phyloP scores from a whole-genome alignment of 2,329 filamentous ascomycete genomes.

The Pseudopyricularia cyperi region DNA sequence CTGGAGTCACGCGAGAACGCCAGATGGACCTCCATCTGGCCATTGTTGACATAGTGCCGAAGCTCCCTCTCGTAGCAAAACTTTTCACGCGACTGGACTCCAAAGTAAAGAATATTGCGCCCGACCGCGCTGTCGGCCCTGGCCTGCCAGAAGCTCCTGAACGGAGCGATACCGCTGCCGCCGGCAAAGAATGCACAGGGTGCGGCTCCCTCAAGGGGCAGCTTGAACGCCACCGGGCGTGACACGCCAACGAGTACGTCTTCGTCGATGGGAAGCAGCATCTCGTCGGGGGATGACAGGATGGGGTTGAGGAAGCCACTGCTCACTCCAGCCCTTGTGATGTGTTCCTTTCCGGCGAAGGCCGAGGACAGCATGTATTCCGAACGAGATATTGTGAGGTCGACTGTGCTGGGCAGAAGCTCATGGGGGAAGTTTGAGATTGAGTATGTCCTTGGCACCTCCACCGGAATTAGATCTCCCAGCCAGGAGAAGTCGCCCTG shows the following conservation, averaged over 20 bases:
- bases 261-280: slow-evolving; percentile 24
- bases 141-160: slow-evolving; percentile 40
- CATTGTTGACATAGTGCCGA: slow-evolving; percentile 28
- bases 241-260: slow-evolving; percentile 39
- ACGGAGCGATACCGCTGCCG: slow-evolving; percentile 39
- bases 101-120: slow-evolving; percentile 34
- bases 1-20: slow-evolving; percentile 37
- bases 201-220: slow-evolving; percentile 33
- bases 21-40: slow-evolving; percentile 36
- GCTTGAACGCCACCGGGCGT: slow-evolving; percentile 35
- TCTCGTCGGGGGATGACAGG: slow-evolving; percentile 22
- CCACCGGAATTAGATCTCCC: slow-evolving; percentile 29
- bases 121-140: slow-evolving; percentile 26
- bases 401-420: slow-evolving; percentile 34
- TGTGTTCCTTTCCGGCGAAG: slow-evolving; percentile 19
- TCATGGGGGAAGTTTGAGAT: slow-evolving; percentile 37
- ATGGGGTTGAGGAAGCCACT: slow-evolving; percentile 41
- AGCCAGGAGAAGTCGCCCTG: slow-evolving; percentile 29
- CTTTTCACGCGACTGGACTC: slow-evolving; percentile 38
- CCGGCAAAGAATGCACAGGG: slow-evolving; percentile 40
- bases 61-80: slow-evolving; percentile 37
- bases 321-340: slow-evolving; percentile 30
- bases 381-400: slow-evolving; percentile 36
- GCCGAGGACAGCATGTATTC: slow-evolving; percentile 33
- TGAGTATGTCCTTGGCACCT: slow-evolving; percentile 38